Evolutionary conservation across 345 rosid species (phyloP).

Genomic region (Citrus maxima): DNA sequence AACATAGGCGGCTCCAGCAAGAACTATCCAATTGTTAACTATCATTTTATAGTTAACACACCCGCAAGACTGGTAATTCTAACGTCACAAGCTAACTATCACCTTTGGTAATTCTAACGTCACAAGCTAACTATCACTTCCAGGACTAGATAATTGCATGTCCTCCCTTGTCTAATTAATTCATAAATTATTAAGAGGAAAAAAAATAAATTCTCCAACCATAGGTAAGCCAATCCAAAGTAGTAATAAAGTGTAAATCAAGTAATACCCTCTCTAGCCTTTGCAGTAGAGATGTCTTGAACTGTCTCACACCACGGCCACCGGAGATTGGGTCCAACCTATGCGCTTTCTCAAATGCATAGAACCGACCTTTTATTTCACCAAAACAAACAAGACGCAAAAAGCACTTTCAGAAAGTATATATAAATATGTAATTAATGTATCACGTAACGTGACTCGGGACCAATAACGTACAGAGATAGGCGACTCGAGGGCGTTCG

Average conservation of each 20-base stretch:
- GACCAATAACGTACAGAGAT: constrained; percentile 56
- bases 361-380: constrained; percentile 59
- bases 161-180: too few species aligned
- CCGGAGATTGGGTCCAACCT: constrained; percentile 68
- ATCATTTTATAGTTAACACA: too few species aligned
- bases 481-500: constrained; percentile 97
- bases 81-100: too few species aligned
- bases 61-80: too few species aligned
- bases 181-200: too few species aligned
- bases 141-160: too few species aligned
- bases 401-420: background rate
- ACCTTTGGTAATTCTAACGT: too few species aligned
- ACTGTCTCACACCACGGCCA: constrained; percentile 86
- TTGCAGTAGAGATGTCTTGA: constrained; percentile 73
- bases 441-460: too few species aligned
- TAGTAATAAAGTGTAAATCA: background rate
- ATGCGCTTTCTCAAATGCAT: constrained; percentile 91
- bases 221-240: background rate
- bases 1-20: too few species aligned
- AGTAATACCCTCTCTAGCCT: constrained; percentile 71
- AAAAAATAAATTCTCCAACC: background rate
- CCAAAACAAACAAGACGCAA: background rate
- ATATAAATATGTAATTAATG: too few species aligned
- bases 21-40: too few species aligned
- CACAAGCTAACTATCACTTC: too few species aligned